Evolutionary conservation across 108 stramenopile genomes (phyloP).

Genomic region (Fragilaria crotonensis): DNA sequence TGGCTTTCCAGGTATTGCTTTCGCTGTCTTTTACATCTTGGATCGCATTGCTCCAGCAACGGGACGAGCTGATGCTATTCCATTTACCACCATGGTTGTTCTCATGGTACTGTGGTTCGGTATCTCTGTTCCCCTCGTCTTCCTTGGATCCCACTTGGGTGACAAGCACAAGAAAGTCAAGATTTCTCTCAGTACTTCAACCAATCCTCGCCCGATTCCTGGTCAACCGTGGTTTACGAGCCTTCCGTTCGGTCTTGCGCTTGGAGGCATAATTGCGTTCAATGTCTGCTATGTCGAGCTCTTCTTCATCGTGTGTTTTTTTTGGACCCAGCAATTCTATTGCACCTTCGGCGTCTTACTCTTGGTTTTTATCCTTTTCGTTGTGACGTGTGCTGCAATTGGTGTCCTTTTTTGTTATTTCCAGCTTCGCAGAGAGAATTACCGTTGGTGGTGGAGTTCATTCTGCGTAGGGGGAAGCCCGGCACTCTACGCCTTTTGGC

Average conservation of each 20-base stretch:
- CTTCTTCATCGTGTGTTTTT: conserved; percentile 92
- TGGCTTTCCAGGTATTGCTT: conserved; percentile 85
- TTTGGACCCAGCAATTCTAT: conserved; percentile 97
- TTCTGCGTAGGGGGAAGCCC: conserved; percentile 85
- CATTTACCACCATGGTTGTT: conserved; percentile 86
- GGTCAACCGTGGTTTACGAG: conserved; percentile 93
- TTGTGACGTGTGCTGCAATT: conserved; percentile 95
- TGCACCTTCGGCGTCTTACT: conserved; percentile 98
- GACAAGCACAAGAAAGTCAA: conserved; percentile 95
- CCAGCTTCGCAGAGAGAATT: conserved; percentile 97
- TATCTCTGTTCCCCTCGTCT: conserved; percentile 93
- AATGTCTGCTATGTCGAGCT: conserved; percentile 97
- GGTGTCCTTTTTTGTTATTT: conserved; percentile 97
- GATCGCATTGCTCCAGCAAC: conserved; percentile 72
- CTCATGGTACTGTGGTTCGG: conserved; percentile 92
- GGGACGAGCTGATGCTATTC: conserved; percentile 87
- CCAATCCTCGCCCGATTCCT: conserved; percentile 91
- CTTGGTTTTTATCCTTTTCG: conserved; percentile 90
- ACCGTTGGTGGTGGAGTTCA: conserved; percentile 99
- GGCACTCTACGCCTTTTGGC: conserved; percentile 93
- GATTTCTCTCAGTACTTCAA: conserved; percentile 63
- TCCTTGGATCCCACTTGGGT: conserved; percentile 96
- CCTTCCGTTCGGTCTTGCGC: conserved; percentile 66
- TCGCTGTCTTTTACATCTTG: conserved; percentile 82
- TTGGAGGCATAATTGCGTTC: conserved; percentile 96